Conservation (phyloP, 2,329 filamentous ascomycete species). For the Scleromitrula shiraiana region DNA sequence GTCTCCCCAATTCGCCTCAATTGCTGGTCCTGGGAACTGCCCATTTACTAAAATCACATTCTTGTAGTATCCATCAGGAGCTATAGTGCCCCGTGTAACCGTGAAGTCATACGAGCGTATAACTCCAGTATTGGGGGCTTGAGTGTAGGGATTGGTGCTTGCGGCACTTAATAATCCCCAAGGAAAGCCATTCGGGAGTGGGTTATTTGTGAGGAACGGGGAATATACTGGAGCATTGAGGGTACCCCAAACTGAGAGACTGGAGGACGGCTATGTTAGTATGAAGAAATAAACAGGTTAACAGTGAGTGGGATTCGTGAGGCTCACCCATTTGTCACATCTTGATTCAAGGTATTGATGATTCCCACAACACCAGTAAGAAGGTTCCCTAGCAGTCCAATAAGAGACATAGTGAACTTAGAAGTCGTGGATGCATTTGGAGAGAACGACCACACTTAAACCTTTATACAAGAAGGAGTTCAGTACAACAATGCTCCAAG, state of each 20-base stretch:
- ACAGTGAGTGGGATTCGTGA: background rate
- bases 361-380: conserved; percentile 13
- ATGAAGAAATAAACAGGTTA: background rate
- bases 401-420: conserved; percentile 14
- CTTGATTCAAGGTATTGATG: conserved; percentile 15
- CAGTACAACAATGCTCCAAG: too few species aligned
- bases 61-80: conserved; percentile 34
- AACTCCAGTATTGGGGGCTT: conserved; percentile 34
- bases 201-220: conserved; percentile 14
- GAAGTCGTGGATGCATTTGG: too few species aligned
- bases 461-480: too few species aligned
- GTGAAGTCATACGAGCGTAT: conserved; percentile 30
- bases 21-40: conserved; percentile 30
- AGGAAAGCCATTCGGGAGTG: conserved; percentile 41
- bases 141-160: conserved; percentile 32
- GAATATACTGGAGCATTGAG: background rate
- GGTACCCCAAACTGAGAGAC: conserved; percentile 11
- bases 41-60: conserved; percentile 46
- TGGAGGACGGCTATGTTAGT: too few species aligned
- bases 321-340: conserved; percentile 23
- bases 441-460: too few species aligned
- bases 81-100: conserved; percentile 24
- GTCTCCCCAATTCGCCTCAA: conserved; percentile 34
- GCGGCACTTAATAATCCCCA: conserved; percentile 41
- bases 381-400: conserved; percentile 5